Conservation (phyloP, 2,329 filamentous ascomycete species). For the Microsporum audouinii region DNA sequence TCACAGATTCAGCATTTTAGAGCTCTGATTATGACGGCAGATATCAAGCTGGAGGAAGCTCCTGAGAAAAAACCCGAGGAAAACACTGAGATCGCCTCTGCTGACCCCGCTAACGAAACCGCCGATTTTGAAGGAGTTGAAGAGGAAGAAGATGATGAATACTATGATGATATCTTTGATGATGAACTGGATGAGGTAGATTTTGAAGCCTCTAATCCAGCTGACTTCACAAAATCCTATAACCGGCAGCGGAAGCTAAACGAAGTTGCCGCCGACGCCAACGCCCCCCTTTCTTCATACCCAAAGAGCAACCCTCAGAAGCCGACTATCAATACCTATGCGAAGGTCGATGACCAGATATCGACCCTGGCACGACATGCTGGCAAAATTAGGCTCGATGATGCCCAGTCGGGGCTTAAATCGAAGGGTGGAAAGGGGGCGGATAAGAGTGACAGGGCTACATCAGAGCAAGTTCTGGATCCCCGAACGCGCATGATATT, state of each 20-base stretch:
- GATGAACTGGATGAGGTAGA: conserved; percentile 46
- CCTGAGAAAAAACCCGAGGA: neutral
- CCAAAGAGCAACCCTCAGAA: conserved; percentile 68
- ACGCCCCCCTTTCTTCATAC: conserved; percentile 44
- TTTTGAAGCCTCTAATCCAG: conserved; percentile 44
- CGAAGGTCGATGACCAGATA: conserved; percentile 78
- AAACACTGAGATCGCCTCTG: neutral
- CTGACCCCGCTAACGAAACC: neutral
- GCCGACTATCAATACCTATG: conserved; percentile 64
- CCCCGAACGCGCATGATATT: conserved; percentile 90
- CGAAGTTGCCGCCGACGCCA: conserved; percentile 38
- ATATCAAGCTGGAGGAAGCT: neutral
- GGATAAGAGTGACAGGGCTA: conserved; percentile 87
- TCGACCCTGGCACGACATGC: conserved; percentile 75
- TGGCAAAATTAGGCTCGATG: conserved; percentile 69
- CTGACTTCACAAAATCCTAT: conserved; percentile 74
- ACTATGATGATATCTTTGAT: conserved; percentile 48
- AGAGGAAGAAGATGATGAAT: conserved; percentile 46
- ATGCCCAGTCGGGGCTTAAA: conserved; percentile 42
- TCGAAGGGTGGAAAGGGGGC: conserved; percentile 36
- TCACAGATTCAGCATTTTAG: neutral
- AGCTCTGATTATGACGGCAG: neutral
- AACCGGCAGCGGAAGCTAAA: conserved; percentile 68
- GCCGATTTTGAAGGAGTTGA: conserved; percentile 35
- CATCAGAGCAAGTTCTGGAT: conserved; percentile 88